Evolutionary conservation across 805 yeast species (phyloP), one percentile per base, ranked within the genome.

Genomic region (Starmerella floris): DNA sequence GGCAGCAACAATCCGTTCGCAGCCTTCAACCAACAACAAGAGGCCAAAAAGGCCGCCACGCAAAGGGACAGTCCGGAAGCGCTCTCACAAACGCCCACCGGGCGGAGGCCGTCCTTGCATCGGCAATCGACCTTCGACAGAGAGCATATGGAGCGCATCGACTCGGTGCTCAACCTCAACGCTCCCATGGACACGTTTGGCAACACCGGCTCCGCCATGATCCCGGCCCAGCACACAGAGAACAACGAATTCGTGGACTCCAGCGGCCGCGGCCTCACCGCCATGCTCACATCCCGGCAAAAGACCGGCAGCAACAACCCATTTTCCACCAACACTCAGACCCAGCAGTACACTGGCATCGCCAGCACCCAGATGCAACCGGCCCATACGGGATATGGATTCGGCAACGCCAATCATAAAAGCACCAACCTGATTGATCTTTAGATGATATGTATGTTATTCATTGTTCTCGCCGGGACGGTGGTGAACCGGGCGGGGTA

Each of bases 141-240:
- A 56, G 54, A 39, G 5, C 62, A 59, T 63, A 73, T 69, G 67
- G 84, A 53, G 48, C 87, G 82, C 46, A 71, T 88, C 56, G 85
- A 85, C 64, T 71, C 73, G 41, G 67, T 87, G 42, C 66, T 88
- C 50, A 83, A 91, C 11, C 73, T 76, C 35, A 96, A 95, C 23
- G 83, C 94, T 0, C 96, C 95, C 26, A 68, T 84, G 44, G 98
- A 87, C 64, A 87, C 96, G 0, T 91, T 83, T 61, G 94, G 94
- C 59, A 84, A 83, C 61, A 76, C 80, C 16, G 94, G 94, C 42
- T 78, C 75, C 19, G 61, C 76, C 6, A 77, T 95, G 64, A 73
- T 88, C 42, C 95, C 97, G 3, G 93, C 94, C 36, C 96, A 88
- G 57, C 88, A 82, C 59, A 88, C 96, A 1, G 74, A 73, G 51